Conservation (phyloP, 148 eudicot species). For the Drosera capensis region DNA sequence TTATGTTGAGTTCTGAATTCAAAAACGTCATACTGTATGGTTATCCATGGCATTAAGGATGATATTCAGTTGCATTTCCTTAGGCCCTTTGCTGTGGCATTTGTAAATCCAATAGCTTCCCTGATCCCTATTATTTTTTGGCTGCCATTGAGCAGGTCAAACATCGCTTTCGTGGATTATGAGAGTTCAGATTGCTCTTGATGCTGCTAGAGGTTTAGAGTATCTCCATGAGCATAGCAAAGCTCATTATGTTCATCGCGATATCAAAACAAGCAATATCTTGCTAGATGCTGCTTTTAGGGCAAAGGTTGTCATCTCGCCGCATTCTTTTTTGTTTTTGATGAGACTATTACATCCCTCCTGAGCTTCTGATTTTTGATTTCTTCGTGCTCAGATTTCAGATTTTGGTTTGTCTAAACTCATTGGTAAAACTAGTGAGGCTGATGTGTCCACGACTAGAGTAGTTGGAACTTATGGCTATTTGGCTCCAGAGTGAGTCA, state of each 20-base stretch:
- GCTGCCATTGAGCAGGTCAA: constrained; percentile 35
- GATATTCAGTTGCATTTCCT: too few relatives aligned
- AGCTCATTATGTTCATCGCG: constrained; percentile 94
- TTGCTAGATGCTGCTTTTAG: constrained; percentile 79
- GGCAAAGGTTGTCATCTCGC: constrained; percentile 49
- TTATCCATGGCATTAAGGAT: too few relatives aligned
- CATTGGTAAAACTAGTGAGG: constrained; percentile 57
- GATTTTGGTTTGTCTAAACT: constrained; percentile 96
- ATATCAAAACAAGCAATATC: constrained; percentile 92
- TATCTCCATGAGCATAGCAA: constrained; percentile 98
- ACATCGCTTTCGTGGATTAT: constrained; percentile 91
- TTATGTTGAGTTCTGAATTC: background rate
- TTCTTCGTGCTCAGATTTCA: constrained; percentile 40
- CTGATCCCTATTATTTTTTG: constrained; percentile 1
- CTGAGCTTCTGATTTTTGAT: constrained; percentile 5
- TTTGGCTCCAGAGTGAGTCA: constrained; percentile 91
- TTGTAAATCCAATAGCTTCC: background rate
- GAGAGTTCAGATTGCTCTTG: constrained; percentile 94
- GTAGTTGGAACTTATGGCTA: constrained; percentile 97
- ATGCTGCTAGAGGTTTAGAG: constrained; percentile 94
- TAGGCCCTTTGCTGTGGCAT: too few relatives aligned
- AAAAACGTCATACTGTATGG: too few relatives aligned
- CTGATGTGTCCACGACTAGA: constrained; percentile 74
- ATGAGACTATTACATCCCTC: background rate
- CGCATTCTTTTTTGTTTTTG: background rate